A percentile compares a stretch with the other conserved stretches of the same genome.
Evolutionary conservation across 352 stramenopile species (phyloP).

Genomic region (Phytopythium vexans): DNA sequence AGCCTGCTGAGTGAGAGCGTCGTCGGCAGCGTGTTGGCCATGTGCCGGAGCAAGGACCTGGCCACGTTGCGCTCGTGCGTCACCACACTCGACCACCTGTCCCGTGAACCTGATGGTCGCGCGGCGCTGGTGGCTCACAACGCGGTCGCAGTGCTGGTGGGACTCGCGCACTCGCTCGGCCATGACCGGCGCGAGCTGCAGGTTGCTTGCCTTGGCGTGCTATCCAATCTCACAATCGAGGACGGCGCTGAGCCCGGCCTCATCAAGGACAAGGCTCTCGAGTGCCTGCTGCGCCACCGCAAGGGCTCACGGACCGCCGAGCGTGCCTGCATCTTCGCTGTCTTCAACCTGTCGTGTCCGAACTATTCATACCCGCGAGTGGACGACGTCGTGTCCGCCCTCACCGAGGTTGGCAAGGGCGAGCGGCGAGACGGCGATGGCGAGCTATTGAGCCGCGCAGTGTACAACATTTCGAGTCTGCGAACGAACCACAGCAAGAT

Average conservation of each 20-base stretch:
- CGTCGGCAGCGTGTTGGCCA: constrained; percentile 50
- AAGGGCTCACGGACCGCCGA: constrained; percentile 32
- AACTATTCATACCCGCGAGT: constrained; percentile 63
- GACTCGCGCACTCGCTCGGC: constrained; percentile 22
- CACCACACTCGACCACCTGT: constrained; percentile 56
- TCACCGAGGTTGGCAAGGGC: constrained; percentile 43
- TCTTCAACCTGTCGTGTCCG: constrained; percentile 71
- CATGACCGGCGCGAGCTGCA: constrained; percentile 23
- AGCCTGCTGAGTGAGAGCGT: constrained; percentile 59
- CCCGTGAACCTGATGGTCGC: constrained; percentile 36
- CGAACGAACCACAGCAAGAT: constrained; percentile 65
- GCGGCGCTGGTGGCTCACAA: constrained; percentile 54
- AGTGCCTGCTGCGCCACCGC: constrained; percentile 52
- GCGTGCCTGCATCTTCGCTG: constrained; percentile 37
- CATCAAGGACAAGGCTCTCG: constrained; percentile 73
- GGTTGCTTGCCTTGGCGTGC: constrained; percentile 42
- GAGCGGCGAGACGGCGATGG: constrained; percentile 15
- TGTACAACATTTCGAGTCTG: constrained; percentile 70
- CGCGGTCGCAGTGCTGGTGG: constrained; percentile 36
- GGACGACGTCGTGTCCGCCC: constrained; percentile 57
- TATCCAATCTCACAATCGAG: constrained; percentile 77
- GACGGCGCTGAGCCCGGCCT: constrained; percentile 59
- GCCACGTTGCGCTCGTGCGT: constrained; percentile 48
- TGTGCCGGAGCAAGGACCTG: constrained; percentile 61
- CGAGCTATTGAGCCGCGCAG: constrained; percentile 42